These are phyloP conservation scores for Davidsoniella virescens DNA, from an alignment of 2,329 filamentous ascomycete genomes.

Conservation along the genomic window DNA sequence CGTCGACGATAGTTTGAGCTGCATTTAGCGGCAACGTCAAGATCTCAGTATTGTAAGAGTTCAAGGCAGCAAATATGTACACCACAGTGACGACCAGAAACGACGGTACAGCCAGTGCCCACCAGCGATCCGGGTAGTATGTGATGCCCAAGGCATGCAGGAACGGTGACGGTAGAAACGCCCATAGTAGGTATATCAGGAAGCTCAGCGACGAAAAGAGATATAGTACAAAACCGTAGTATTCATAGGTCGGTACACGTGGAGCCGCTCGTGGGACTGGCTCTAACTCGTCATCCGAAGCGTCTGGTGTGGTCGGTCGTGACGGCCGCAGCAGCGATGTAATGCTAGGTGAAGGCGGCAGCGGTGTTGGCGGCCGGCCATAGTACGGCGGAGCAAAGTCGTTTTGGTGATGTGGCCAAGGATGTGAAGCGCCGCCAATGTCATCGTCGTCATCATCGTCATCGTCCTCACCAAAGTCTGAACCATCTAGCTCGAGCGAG, in stretches of 20 bases:
- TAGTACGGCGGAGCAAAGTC: conserved; percentile 77
- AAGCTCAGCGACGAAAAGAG: conserved; percentile 74
- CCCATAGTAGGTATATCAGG: conserved; percentile 59
- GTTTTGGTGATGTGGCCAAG: conserved; percentile 33
- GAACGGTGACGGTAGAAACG: conserved; percentile 80
- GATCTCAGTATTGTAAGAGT: conserved; percentile 77
- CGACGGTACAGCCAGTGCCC: conserved; percentile 80
- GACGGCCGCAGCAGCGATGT: conserved; percentile 83
- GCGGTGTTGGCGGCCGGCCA: conserved; percentile 83
- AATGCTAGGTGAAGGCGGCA: conserved; percentile 81
- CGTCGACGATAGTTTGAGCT: conserved; percentile 83
- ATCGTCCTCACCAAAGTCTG: neutral
- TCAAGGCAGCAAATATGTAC: conserved; percentile 89
- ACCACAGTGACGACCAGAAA: conserved; percentile 78
- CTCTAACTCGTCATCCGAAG: conserved; percentile 69
- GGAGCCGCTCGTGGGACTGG: conserved; percentile 70
- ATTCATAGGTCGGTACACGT: conserved; percentile 97
- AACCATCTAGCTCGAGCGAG: neutral
- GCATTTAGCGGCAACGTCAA: conserved; percentile 65
- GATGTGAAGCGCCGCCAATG: conserved; percentile 22
- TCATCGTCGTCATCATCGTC: conserved; percentile 2
- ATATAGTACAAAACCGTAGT: conserved; percentile 97
- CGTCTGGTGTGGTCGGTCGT: conserved; percentile 83
- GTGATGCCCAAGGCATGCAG: conserved; percentile 84
- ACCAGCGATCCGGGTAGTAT: conserved; percentile 97